Evolutionary conservation across 1,139 yeast species (phyloP), one percentile per base, ranked within the genome.

Genomic region (Blastobotrys raffinosifermentans): DNA sequence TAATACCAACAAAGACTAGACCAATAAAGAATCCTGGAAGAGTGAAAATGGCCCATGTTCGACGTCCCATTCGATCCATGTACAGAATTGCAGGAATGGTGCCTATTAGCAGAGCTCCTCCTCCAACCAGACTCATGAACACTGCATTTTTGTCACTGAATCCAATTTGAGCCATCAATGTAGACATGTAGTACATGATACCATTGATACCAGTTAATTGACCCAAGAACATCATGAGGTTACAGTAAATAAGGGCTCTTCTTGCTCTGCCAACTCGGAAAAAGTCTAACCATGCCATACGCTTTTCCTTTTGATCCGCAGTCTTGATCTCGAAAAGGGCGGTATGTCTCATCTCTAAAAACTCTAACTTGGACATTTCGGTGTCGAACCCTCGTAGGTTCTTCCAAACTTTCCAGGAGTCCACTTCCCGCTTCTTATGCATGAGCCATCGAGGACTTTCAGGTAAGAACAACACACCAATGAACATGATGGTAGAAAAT

Each of bases 381-480:
- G 63, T 66, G 30, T 58, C 56, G 26, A 72, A 57, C 44, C 72
- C 70, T 51, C 80, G 64, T 23, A 75, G 30, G 22, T 46, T 62
- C 53, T 67, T 72, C 78, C 80, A 77, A 10, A 74, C 74, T 13
- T 60, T 54, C 57, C 64, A 73, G 3, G 68, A 77, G 56, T 73
- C 72, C 7, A 76, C 78, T 22, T 62, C 54, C 46, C 67, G 65
- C 34, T 65, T 64, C 55, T 73, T 74, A 49, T 69, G 70, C 26
- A 71, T 71, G 45, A 77, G 67, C 82, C 82, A 80, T 56, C 80
- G 73, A 19, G 87, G 86, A 4, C 84, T 75, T 57, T 80, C 86
- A n/a, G 81, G 86, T 44, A 79, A 62, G 45, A 72, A 60, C 51
- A 72, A 61, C 55, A 73, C 50, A 22, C 78, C 79, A 40, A 63